Percentiles rank a stretch among this genome's conserved stretches.
phyloP scores from a whole-genome alignment of 2,329 filamentous ascomycete genomes.

The Aspergillus sergii region DNA sequence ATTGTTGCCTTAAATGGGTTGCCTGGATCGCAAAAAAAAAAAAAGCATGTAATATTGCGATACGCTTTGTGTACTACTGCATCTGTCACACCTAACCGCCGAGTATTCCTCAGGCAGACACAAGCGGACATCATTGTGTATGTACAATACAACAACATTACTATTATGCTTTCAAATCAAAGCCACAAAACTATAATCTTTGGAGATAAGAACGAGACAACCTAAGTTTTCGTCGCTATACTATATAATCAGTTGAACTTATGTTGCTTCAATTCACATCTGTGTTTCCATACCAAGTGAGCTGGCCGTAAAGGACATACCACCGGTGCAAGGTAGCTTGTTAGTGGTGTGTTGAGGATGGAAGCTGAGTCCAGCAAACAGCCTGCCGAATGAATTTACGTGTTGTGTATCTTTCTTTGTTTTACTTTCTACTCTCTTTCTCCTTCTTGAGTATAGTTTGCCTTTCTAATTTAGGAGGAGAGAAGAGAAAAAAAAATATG shows the following conservation, averaged over 20 bases:
- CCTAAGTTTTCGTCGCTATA: not conserved
- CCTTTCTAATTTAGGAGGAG: not conserved
- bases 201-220: not conserved
- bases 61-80: not conserved
- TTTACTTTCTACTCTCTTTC: not conserved
- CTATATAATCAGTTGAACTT: not conserved
- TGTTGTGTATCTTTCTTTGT: not conserved
- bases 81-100: not conserved
- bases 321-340: not conserved
- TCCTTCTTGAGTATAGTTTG: not conserved
- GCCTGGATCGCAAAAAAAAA: not conserved
- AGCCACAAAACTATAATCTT: not conserved
- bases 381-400: not conserved
- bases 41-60: not conserved
- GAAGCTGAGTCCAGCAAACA: not conserved
- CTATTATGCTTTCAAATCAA: not conserved
- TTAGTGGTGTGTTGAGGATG: not conserved
- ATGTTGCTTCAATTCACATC: not conserved
- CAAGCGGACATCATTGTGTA: not conserved
- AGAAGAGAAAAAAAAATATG: not conserved
- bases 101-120: not conserved
- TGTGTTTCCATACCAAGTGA: not conserved
- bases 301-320: not conserved
- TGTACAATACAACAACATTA: not conserved
- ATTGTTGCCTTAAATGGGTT: conserved; percentile 1